A percentile compares a stretch with the other conserved stretches of the same genome.
Conservation (phyloP, 768 basidiomycete genomes). For the Roridomyces roridus region DNA sequence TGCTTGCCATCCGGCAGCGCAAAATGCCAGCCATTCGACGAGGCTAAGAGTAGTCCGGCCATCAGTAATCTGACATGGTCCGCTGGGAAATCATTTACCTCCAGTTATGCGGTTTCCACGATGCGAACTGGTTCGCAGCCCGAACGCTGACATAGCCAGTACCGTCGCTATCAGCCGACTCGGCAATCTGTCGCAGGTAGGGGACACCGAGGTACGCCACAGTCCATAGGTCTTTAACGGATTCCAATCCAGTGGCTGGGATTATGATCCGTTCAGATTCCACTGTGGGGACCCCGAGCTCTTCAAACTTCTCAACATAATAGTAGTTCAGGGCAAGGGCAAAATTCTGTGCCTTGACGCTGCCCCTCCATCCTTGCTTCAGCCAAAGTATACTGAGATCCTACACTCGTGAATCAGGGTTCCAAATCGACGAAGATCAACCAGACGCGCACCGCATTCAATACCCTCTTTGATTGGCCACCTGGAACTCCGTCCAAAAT, state of each 20-base stretch:
- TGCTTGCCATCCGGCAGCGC: constrained; percentile 20
- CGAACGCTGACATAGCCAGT: constrained; percentile 48
- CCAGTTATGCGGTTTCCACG: constrained; percentile 41
- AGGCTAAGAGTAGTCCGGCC: constrained; percentile 5
- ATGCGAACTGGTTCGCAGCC: constrained; percentile 46
- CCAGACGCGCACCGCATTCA: too few species aligned
- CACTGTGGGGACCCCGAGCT: neutral
- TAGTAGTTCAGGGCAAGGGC: constrained; percentile 50
- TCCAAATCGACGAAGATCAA: too few species aligned
- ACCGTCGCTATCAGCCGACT: constrained; percentile 48
- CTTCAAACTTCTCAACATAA: constrained; percentile 34
- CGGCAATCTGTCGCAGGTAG: constrained; percentile 47
- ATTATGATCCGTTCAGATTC: constrained; percentile 8
- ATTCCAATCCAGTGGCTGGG: constrained; percentile 17
- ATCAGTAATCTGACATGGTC: neutral
- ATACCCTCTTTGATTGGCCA: too few species aligned
- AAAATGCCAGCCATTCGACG: constrained; percentile 18
- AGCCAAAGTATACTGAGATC: constrained; percentile 57
- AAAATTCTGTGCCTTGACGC: constrained; percentile 58
- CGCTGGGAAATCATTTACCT: constrained; percentile 30
- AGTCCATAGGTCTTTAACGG: constrained; percentile 44
- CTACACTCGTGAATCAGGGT: too few species aligned
- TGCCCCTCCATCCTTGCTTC: constrained; percentile 58
- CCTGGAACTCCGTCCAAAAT: too few species aligned
- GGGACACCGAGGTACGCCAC: constrained; percentile 45